Evolutionary conservation across 805 yeast species (phyloP).

Genomic region (Pichia membranifaciens): DNA sequence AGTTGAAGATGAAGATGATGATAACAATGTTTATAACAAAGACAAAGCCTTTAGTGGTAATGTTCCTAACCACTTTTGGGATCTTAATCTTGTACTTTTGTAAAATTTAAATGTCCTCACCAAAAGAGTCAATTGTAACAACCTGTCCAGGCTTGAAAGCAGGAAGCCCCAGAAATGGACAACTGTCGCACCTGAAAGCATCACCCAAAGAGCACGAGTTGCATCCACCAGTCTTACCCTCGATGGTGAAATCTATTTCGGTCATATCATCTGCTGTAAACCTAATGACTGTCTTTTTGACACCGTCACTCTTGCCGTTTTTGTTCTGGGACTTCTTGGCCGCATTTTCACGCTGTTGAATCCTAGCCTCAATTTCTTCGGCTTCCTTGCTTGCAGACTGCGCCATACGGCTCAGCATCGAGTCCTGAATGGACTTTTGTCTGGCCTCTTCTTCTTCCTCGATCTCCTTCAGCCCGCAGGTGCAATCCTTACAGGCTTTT

Average conservation of each 20-base stretch:
- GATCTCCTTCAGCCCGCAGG: conserved; percentile 89
- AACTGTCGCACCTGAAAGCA: conserved; percentile 96
- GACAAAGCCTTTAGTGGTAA: too few relatives aligned
- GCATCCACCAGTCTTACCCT: conserved; percentile 96
- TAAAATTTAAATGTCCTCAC: conserved; percentile 57
- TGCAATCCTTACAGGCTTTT: conserved; percentile 96
- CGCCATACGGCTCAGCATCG: conserved; percentile 43
- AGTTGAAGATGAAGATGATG: not conserved
- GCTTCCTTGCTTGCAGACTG: conserved; percentile 50
- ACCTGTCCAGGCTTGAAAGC: conserved; percentile 98
- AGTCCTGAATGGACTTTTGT: conserved; percentile 39
- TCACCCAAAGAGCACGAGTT: conserved; percentile 97
- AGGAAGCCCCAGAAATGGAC: conserved; percentile 95
- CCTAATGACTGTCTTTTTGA: conserved; percentile 31
- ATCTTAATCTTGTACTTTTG: too few relatives aligned
- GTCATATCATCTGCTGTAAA: conserved; percentile 66
- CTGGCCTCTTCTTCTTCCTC: conserved; percentile 60
- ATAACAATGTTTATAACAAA: too few relatives aligned
- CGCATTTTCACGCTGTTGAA: conserved; percentile 26
- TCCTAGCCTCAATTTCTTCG: conserved; percentile 45
- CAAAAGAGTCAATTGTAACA: conserved; percentile 66
- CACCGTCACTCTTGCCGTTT: conserved; percentile 13
- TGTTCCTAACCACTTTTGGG: too few relatives aligned
- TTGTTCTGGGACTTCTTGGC: conserved; percentile 13
- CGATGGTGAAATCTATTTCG: conserved; percentile 92